A percentile compares a stretch with the other conserved stretches of the same genome.
These are phyloP conservation scores for Thymus mandschuricus DNA, from an alignment of 257 asterid genomes.

Conservation along the genomic window DNA sequence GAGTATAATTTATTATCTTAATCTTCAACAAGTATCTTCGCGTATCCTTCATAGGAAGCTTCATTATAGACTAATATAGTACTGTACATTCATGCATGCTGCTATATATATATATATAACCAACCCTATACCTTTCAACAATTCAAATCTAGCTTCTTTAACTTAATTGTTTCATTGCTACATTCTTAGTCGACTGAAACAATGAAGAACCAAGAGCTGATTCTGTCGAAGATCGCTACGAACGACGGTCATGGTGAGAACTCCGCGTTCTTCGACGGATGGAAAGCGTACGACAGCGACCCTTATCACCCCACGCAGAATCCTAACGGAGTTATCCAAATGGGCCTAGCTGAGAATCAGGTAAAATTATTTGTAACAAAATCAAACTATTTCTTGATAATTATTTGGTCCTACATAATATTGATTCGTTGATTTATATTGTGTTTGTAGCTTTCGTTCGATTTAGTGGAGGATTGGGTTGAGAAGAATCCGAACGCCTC, in stretches of 20 bases:
- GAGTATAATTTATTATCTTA: not conserved
- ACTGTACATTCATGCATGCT: not conserved
- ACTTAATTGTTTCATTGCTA: constrained; percentile 5
- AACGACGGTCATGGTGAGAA: constrained; percentile 72
- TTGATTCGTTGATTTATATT: too few relatives aligned
- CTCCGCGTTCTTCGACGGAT: constrained; percentile 69
- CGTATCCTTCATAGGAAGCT: constrained; percentile 44
- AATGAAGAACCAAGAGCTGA: constrained; percentile 27
- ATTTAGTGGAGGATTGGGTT: constrained; percentile 65
- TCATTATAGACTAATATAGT: constrained; percentile 14
- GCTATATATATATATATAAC: constrained; percentile 42
- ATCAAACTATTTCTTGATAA: too few relatives aligned
- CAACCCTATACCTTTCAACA: constrained; percentile 11
- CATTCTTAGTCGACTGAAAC: constrained; percentile 16
- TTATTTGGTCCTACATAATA: too few relatives aligned
- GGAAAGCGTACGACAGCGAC: constrained; percentile 69
- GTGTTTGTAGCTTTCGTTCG: constrained; percentile 57
- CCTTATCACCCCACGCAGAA: constrained; percentile 60
- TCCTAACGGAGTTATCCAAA: constrained; percentile 66
- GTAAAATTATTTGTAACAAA: constrained; percentile 28
- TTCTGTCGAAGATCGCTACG: constrained; percentile 63
- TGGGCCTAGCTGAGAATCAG: constrained; percentile 79
- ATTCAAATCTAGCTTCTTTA: constrained; percentile 27
- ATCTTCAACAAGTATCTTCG: not conserved
- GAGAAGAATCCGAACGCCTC: constrained; percentile 59